Evolutionary conservation across 345 rosid species (phyloP).

Genomic region (Heritiera littoralis): DNA sequence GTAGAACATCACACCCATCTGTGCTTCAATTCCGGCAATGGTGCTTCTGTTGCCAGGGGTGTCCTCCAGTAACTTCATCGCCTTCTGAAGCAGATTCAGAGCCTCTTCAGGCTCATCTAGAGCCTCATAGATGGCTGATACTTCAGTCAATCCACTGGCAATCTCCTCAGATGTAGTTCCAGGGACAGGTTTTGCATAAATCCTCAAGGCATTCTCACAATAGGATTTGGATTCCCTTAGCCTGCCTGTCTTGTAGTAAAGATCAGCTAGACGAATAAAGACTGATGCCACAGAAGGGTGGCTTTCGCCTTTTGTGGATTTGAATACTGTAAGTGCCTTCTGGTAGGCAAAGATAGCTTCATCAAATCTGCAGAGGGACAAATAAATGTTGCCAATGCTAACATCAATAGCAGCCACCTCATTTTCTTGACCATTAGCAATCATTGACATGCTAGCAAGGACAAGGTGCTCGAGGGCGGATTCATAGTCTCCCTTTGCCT

Average conservation of each 20-base stretch:
- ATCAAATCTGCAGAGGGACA: conserved; percentile 51
- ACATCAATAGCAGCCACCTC: conserved; percentile 58
- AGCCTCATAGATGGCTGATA: conserved; percentile 50
- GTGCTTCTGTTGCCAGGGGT: conserved; percentile 51
- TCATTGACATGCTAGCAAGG: conserved; percentile 61
- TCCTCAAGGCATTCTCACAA: conserved; percentile 58
- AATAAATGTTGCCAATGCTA: conserved; percentile 50
- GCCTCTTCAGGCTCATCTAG: conserved; percentile 56
- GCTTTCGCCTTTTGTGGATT: conserved; percentile 51
- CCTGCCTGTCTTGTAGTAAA: conserved; percentile 52
- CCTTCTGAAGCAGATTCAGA: conserved; percentile 47
- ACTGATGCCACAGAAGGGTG: conserved; percentile 52
- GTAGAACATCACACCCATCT: conserved; percentile 58
- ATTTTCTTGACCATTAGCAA: conserved; percentile 52
- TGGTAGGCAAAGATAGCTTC: conserved; percentile 61
- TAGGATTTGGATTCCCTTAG: conserved; percentile 55
- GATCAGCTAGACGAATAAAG: conserved; percentile 53
- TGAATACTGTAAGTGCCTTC: conserved; percentile 56
- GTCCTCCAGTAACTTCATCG: conserved; percentile 49
- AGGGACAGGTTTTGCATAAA: conserved; percentile 49
- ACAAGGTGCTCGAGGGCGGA: conserved; percentile 55
- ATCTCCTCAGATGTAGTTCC: conserved; percentile 51
- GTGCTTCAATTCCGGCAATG: conserved; percentile 61
- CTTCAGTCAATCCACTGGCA: conserved; percentile 49
- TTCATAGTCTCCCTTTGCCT: conserved; percentile 55